phyloP scores from a whole-genome alignment of 1,139 yeast species.

The Candida mesenterica region DNA sequence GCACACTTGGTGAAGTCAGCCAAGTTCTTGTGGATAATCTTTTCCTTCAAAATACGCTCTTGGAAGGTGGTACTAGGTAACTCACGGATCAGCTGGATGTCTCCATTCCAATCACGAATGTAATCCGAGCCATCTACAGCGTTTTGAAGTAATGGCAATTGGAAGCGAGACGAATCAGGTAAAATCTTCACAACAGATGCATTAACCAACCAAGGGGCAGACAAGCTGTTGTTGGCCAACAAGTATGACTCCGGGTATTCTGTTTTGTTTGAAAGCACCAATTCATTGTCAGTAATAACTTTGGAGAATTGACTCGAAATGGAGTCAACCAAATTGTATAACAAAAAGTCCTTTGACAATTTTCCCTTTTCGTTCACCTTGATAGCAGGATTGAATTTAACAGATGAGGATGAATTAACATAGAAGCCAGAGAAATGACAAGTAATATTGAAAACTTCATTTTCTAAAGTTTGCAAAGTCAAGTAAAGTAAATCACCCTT shows the following conservation, averaged over 20 bases:
- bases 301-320: slow-evolving; percentile 54
- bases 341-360: slow-evolving; percentile 41
- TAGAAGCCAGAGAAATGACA: slow-evolving; percentile 77
- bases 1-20: slow-evolving; percentile 79
- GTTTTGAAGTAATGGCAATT: slow-evolving; percentile 50
- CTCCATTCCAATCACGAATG: slow-evolving; percentile 86
- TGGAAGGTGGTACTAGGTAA: slow-evolving; percentile 56
- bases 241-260: slow-evolving; percentile 55
- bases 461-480: slow-evolving; percentile 73
- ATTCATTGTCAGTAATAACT: slow-evolving; percentile 40
- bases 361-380: slow-evolving; percentile 42
- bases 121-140: slow-evolving; percentile 60
- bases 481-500: slow-evolving; percentile 83
- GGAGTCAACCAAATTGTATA: slow-evolving; percentile 50
- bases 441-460: slow-evolving; percentile 75
- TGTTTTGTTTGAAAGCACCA: slow-evolving; percentile 43
- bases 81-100: slow-evolving; percentile 78
- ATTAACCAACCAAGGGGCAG: slow-evolving; percentile 75
- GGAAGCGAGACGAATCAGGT: slow-evolving; percentile 66
- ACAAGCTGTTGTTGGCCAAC: slow-evolving; percentile 59
- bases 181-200: slow-evolving; percentile 21
- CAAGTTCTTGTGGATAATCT: slow-evolving; percentile 66
- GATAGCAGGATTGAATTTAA: slow-evolving; percentile 65
- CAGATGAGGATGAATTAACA: slow-evolving; percentile 65
- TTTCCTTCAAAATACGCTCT: slow-evolving; percentile 75